Percentiles rank a stretch among this genome's conserved stretches.
Conservation (phyloP, 2,329 filamentous ascomycete species). For the Aspergillus phoenicis region DNA sequence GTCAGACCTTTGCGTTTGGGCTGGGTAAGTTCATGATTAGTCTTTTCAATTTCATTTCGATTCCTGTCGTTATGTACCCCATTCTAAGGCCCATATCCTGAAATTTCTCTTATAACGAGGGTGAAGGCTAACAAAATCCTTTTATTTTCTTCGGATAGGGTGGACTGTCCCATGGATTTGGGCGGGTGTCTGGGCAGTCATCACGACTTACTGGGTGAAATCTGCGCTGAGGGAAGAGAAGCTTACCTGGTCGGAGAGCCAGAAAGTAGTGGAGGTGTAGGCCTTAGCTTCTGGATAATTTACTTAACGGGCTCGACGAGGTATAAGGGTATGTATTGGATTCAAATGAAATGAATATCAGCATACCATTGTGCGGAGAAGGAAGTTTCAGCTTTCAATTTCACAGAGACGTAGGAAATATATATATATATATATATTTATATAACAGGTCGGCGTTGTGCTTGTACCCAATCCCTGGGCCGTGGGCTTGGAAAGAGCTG, state of each 20-base stretch:
- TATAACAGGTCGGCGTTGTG: too few relatives aligned
- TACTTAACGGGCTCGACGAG: too few relatives aligned
- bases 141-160: neutral
- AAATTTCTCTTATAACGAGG: neutral
- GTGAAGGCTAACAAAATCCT: neutral
- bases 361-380: neutral
- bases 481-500: too few relatives aligned
- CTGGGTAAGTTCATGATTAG: neutral
- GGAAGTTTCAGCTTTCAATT: too few relatives aligned
- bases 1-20: neutral
- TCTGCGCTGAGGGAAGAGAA: conserved; percentile 5
- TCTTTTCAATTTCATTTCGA: neutral
- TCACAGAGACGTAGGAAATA: too few relatives aligned
- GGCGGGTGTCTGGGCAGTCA: conserved; percentile 2
- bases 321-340: too few relatives aligned
- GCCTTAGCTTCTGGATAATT: neutral
- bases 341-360: too few relatives aligned
- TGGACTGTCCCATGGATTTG: conserved; percentile 5
- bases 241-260: neutral
- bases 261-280: neutral
- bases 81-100: too few relatives aligned
- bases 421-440: too few relatives aligned
- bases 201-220: conserved; percentile 7
- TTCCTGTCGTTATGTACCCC: neutral
- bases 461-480: too few relatives aligned